Evolutionary conservation across 1,139 yeast species (phyloP), one percentile per base, ranked within the genome.

Genomic region (Magnusiomyces clavatus): DNA sequence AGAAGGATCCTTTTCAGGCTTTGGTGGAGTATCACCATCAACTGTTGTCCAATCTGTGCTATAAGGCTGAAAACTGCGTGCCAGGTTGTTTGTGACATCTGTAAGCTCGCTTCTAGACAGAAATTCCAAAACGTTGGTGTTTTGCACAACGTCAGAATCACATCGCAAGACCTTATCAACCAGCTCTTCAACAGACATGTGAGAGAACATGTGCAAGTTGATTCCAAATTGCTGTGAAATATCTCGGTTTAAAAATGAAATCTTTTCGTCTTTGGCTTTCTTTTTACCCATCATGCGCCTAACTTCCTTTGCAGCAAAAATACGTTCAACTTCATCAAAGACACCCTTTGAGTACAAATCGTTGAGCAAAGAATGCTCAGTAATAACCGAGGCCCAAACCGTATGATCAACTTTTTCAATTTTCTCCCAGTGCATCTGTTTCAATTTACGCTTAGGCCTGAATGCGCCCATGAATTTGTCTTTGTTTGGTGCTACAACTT

Each of bases 381-480:
- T 71, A 47, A 75, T 76, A 34, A 76, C 38, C 41, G 77, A 79
- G n/a, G 75, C 75, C 98, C 98, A 92, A 51, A 92, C 79, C 0
- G 97, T 90, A 45, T 82, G 77, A 45, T 82, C 78, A 46, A 87
- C 81, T 38, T 70, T 64, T 47, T 75, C 74, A 46, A 92, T 74
- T 63, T 81, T 86, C 59, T 90, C 96, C 97, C 97, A 92, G 65
- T 92, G 98, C 76, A 92, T 83, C 64, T 90, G 97, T 66, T 90
- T 92, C 61, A 92, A 74, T 58, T 82, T 83, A 16, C 78, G 71
- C 52, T 77, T 77, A 3, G 94, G 86, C 51, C 83, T 72, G 35
- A 61, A 54, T 8, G 60, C 58, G 36, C 58, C 36, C 17, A 56
- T 54, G 52, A 57, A 61, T 2, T 64, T 56, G 17, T 56, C 55